Evolutionary conservation across 2,329 filamentous ascomycete species (phyloP).

Genomic region (Neofusicoccum laricinum): DNA sequence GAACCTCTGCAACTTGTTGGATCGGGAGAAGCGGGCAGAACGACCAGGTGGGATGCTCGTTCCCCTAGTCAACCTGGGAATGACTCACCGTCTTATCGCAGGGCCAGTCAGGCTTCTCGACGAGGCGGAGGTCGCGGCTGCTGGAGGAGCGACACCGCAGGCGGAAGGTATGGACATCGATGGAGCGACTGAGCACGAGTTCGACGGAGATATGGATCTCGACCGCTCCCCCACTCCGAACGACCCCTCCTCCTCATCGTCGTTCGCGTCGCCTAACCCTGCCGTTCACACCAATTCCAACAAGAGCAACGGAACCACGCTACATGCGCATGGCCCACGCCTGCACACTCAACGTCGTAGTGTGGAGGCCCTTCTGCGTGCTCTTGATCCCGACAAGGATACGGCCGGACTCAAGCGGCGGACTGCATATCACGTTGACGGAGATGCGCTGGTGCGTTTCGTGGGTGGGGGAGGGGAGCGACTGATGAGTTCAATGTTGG

Average conservation of each 20-base stretch:
- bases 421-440: slow-evolving; percentile 40
- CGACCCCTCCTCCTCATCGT: slow-evolving; percentile 7
- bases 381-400: slow-evolving; percentile 27
- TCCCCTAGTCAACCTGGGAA: slow-evolving; percentile 19
- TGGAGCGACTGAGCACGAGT: slow-evolving; percentile 16
- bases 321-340: neutral
- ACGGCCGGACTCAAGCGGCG: slow-evolving; percentile 20
- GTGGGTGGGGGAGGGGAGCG: slow-evolving; percentile 11
- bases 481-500: neutral
- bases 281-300: neutral
- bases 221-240: neutral
- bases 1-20: slow-evolving; percentile 49
- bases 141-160: neutral
- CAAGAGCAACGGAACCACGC: neutral
- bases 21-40: neutral
- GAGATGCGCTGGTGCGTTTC: slow-evolving; percentile 39
- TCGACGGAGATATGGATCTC: neutral
- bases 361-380: slow-evolving; percentile 21
- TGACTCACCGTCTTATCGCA: neutral
- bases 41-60: slow-evolving; percentile 20
- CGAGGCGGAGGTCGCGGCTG: neutral
- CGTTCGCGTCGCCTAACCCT: slow-evolving; percentile 13
- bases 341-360: slow-evolving; percentile 18
- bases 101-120: slow-evolving; percentile 6
- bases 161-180: slow-evolving; percentile 18